Conservation (phyloP, 2,329 filamentous ascomycete species). For the Colletotrichum sansevieriae region DNA sequence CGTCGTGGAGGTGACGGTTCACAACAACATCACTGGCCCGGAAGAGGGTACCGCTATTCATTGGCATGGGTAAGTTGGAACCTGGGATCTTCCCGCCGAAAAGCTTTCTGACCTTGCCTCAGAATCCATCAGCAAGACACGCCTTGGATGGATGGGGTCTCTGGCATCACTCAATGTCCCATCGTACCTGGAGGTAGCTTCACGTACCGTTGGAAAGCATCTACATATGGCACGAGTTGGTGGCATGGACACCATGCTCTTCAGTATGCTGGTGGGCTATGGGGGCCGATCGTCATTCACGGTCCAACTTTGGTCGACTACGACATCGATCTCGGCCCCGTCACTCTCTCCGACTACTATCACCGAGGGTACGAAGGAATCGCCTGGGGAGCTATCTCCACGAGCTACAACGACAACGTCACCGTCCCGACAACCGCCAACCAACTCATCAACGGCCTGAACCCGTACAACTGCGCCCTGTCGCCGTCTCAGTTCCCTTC, state of each 20-base stretch:
- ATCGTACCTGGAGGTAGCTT: slow-evolving; percentile 64
- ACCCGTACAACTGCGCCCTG: slow-evolving; percentile 57
- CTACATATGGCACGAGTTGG: slow-evolving; percentile 67
- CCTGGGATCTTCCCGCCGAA: no score
- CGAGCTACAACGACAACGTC: slow-evolving; percentile 56
- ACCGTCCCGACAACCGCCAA: slow-evolving; percentile 50
- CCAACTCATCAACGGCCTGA: slow-evolving; percentile 61
- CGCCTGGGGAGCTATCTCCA: slow-evolving; percentile 62
- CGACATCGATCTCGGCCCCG: slow-evolving; percentile 69
- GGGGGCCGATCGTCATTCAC: slow-evolving; percentile 70
- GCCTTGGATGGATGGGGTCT: slow-evolving; percentile 65
- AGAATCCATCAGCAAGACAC: slow-evolving; percentile 36
- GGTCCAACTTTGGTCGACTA: slow-evolving; percentile 66
- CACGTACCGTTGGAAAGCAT: slow-evolving; percentile 69
- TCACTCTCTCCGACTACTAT: slow-evolving; percentile 72
- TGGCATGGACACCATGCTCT: slow-evolving; percentile 71
- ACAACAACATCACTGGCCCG: slow-evolving; percentile 38
- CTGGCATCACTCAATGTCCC: slow-evolving; percentile 61
- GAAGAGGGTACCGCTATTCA: slow-evolving; percentile 40
- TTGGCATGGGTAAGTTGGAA: slow-evolving; percentile 34
- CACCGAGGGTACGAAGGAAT: slow-evolving; percentile 59
- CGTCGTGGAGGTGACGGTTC: slow-evolving; percentile 27
- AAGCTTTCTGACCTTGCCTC: background rate
- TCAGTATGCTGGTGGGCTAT: slow-evolving; percentile 65
- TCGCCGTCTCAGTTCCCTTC: slow-evolving; percentile 67